Conservation (phyloP, 805 yeast species). For the Nakazawaea populi region DNA sequence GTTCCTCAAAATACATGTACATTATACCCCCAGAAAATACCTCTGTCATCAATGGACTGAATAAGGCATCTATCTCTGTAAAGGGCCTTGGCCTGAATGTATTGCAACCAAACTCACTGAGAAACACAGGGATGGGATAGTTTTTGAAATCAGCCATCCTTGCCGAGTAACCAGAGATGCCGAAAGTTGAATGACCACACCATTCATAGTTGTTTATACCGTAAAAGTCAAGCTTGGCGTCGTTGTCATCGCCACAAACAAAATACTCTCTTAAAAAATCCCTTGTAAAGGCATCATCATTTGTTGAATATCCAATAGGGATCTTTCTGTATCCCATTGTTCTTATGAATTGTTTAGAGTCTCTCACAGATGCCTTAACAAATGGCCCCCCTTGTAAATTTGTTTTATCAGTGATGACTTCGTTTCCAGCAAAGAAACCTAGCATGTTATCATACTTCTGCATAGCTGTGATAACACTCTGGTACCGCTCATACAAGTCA, state of each 20-base stretch:
- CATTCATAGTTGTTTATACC: slow-evolving; percentile 81
- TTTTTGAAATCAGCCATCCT: slow-evolving; percentile 56
- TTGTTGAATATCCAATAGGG: slow-evolving; percentile 43
- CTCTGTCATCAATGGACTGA: slow-evolving; percentile 59
- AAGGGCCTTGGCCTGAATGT: slow-evolving; percentile 55
- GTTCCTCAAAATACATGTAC: slow-evolving; percentile 43
- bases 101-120: slow-evolving; percentile 81
- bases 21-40: slow-evolving; percentile 68
- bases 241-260: slow-evolving; percentile 33
- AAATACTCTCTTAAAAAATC: slow-evolving; percentile 39
- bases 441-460: slow-evolving; percentile 30
- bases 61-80: slow-evolving; percentile 64
- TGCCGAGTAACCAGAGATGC: slow-evolving; percentile 65
- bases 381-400: slow-evolving; percentile 41
- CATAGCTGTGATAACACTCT: slow-evolving; percentile 35
- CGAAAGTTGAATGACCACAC: slow-evolving; percentile 84
- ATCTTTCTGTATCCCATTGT: slow-evolving; percentile 29
- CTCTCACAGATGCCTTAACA: slow-evolving; percentile 43
- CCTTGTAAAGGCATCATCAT: slow-evolving; percentile 37
- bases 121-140: slow-evolving; percentile 67
- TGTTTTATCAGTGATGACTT: slow-evolving; percentile 30
- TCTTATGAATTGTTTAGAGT: slow-evolving; percentile 32
- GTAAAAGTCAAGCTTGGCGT: slow-evolving; percentile 60
- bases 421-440: slow-evolving; percentile 37
- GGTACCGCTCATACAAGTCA: slow-evolving; percentile 33